Evolutionary conservation across 495 filamentous ascomycete species (phyloP), one percentile per base, ranked within the genome.

Genomic region (Penicillium bialowiezense): DNA sequence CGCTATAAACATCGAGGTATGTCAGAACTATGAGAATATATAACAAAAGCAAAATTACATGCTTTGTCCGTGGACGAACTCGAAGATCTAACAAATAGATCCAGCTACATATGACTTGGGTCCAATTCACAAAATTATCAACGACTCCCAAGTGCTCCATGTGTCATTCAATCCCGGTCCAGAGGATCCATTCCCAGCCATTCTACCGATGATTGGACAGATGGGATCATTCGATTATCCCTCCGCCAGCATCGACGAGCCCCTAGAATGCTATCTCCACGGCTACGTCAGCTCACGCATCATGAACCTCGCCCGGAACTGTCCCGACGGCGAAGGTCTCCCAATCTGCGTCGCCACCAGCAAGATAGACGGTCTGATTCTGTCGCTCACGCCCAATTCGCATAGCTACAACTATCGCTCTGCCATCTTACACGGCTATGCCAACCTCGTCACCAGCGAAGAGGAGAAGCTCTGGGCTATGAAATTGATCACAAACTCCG

Each of bases 381-480:
- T 95, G 13, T 77, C 87, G 7, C 77, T 92, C 63, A 86, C 89
- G 0, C 89, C 91, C 20, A 85, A 86, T 68, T 73, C 76, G 17
- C 89, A 95, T 72, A 88, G 78, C 63, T 91, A 88, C 74, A 96
- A 96, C 72, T 96, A 93, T 71, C 89, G 90, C 58, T 89, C 85
- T 34, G 90, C 87, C 6, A 68, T 88, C 13, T 74, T 95, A 20
- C 88, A 91, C 60, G 91, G 91, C 5, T 80, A 83, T 59, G 91
- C 88, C 10, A 68, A 57, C 1, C 59, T 87, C 8, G 89, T 96
- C 17, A 78, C 75, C 13, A 79, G 84, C 44, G 60, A 66, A 2
- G 79, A 74, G 6, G 91, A 96, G 64, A 91, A 92, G 62, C 64
- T 88, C 5, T 96, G 79, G 72, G 91, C 91, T 1, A 88, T 97